Evolutionary conservation across 1,139 yeast species (phyloP).

Genomic region (Taiozyma onychis): DNA sequence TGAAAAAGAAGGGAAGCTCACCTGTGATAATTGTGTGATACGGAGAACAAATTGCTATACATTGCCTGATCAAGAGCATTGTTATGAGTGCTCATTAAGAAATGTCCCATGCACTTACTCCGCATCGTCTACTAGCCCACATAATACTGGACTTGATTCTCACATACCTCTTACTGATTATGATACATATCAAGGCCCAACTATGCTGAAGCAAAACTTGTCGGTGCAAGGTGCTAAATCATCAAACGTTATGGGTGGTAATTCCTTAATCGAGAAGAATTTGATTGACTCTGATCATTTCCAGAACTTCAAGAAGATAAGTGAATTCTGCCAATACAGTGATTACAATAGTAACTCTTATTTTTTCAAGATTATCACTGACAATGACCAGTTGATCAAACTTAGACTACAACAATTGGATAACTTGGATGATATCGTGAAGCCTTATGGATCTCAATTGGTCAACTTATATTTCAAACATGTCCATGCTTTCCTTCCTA

Average conservation of each 20-base stretch:
- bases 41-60: constrained; percentile 16
- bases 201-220: constrained; percentile 15
- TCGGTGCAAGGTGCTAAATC: constrained; percentile 17
- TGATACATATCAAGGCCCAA: constrained; percentile 13
- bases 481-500: constrained; percentile 36
- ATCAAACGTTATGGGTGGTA: constrained; percentile 14
- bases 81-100: constrained; percentile 16
- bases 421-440: neutral
- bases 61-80: constrained; percentile 1
- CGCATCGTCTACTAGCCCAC: neutral
- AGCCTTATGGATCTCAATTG: neutral
- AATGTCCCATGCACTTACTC: constrained; percentile 12
- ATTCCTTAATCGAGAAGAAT: constrained; percentile 12
- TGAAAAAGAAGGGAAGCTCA: neutral
- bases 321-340: neutral
- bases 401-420: neutral
- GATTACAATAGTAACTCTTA: neutral
- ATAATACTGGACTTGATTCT: neutral
- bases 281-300: neutral
- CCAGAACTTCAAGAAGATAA: neutral
- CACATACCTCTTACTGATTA: constrained; percentile 8
- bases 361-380: constrained; percentile 3
- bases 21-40: constrained; percentile 19
- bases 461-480: constrained; percentile 2
- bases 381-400: neutral